phyloP scores from a whole-genome alignment of 495 filamentous ascomycete species.

The Aeminium ludgeri region DNA sequence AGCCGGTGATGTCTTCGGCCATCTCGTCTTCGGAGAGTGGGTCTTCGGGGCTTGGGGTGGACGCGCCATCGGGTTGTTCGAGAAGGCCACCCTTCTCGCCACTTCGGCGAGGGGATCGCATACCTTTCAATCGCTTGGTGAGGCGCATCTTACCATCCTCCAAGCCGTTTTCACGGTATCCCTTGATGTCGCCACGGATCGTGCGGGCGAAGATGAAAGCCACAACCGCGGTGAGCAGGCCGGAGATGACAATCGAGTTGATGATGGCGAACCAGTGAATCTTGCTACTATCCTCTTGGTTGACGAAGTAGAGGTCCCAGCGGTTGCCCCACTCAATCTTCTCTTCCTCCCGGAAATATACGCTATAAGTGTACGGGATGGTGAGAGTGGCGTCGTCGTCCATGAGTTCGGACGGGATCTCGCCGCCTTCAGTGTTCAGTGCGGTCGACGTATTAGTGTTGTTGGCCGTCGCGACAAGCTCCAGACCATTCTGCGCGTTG shows the following conservation, averaged over 20 bases:
- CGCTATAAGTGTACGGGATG: slow-evolving; percentile 81
- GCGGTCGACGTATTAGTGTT: slow-evolving; percentile 33
- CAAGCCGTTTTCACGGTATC: slow-evolving; percentile 43
- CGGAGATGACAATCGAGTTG: slow-evolving; percentile 77
- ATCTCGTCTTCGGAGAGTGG: slow-evolving; percentile 60
- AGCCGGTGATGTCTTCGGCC: slow-evolving; percentile 67
- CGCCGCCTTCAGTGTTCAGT: slow-evolving; percentile 44
- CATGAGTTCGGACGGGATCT: slow-evolving; percentile 32
- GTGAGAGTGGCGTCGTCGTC: slow-evolving; percentile 42
- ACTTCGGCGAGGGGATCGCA: slow-evolving; percentile 32
- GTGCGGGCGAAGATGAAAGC: slow-evolving; percentile 76
- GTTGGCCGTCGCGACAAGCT: slow-evolving; percentile 50
- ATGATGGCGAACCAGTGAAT: slow-evolving; percentile 89
- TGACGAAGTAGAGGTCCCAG: slow-evolving; percentile 89
- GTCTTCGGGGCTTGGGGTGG: slow-evolving; percentile 39
- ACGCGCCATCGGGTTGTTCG: slow-evolving; percentile 44
- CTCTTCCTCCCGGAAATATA: slow-evolving; percentile 79
- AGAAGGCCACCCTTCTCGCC: slow-evolving; percentile 47
- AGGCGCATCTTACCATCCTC: slow-evolving; percentile 51
- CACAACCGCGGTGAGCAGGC: slow-evolving; percentile 65
- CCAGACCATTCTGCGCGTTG: slow-evolving; percentile 43
- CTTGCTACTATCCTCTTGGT: slow-evolving; percentile 68
- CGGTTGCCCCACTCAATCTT: slow-evolving; percentile 70
- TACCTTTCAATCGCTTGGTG: slow-evolving; percentile 27
- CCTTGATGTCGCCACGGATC: slow-evolving; percentile 64